Base-by-base conservation (phyloP, 768 basidiomycete species). In the Termitomyces sp. region DNA sequence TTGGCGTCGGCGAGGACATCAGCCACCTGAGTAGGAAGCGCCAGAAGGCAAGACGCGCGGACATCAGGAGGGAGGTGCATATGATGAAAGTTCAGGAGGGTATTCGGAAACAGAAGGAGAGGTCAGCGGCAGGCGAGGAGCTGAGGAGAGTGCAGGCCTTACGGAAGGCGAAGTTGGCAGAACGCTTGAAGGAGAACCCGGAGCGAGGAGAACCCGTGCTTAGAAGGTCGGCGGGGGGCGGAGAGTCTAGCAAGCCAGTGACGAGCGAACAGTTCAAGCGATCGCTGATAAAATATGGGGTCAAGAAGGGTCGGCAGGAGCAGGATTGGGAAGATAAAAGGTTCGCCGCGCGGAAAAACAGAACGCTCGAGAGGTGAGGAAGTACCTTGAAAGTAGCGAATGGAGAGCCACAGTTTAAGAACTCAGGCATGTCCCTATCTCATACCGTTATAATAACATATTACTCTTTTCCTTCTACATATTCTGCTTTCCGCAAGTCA, bases 21-120 rank as follows among this genome's bases (percentile, higher is more conserved):
- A 71, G 75, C 7, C 84, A 87, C 64, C 66, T 88, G 53, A 88
- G 77, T 66, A 79, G 71, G 60, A 72, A 83, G 52, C 69, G 85
- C 58, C 76, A 74, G 56, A 67, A 74, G 15, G 74, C 77, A 22
- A 66, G 86, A 53, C 64, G 68, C 44, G 69, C 57, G 52, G 81
- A 80, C 64, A 73, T 86, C 3, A 62, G 66, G 54, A 66, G 66
- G 46, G 78, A 81, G 36, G 63, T 80, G 18, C 60, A 56, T 54
- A 70, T 68, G 68, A 60, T 79, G 70, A 65, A 66, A 51, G 69
- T 53, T n/a, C 25, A 52, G 13, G 54, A 67, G 62, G 62, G 65
- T 27, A 59, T 69, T 16, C 60, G 29, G 25, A 46, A 38, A 38
- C 18, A 56, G n/a, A 56, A 50, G 40, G 53, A 25, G 44, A 53